Evolutionary conservation across 306 rosid genomes (phyloP), one percentile per base, ranked within the genome.

Genomic region (Ormosia emarginata): DNA sequence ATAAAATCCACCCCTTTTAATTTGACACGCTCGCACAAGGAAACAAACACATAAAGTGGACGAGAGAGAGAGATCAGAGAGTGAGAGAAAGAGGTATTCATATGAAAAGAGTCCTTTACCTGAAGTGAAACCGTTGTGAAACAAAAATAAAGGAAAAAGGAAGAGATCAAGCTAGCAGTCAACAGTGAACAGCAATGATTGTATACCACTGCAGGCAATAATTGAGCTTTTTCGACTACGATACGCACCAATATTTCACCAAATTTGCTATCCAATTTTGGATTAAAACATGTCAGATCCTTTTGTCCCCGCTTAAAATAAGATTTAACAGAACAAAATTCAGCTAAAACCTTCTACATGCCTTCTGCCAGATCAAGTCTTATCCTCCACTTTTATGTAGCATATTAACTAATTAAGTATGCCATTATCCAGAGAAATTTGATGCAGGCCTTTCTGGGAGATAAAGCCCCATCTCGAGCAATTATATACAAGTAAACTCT

Each of bases 181-280:
- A 84, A 91, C 86, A 86, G 91, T 86, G 84, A 71, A 37, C 55
- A 75, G 62, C 93, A 91, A 91, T 91, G 80, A 91, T 91, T 87
- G 95, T 69, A 78, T 86, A 79, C 52, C 79, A 65, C 81, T 59
- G 52, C 72, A 84, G 78, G 79, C 93, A 91, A 91, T 91, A 89
- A 91, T 91, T 89, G 95, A 91, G 88, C 68, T 81, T 69, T 81
- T 80, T 71, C 79, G 36, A 80, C 83, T 43, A 49, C 86, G 24
- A 70, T 7, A 65, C 53, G 3, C 88, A 78, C 81, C 90, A 89
- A 91, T 91, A 89, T 87, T 86, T 84, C 85, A 75, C 41, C 79
- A 63, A 36, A 81, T 53, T 81, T 57, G 12, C 40, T 34, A 14
- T 66, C 37, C 68, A 59, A 47, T 67, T 67, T 53, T 75, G 56